Evolutionary conservation across 805 yeast genomes (phyloP), one percentile per base, ranked within the genome.

Genomic region (Ogataea polymorpha): DNA sequence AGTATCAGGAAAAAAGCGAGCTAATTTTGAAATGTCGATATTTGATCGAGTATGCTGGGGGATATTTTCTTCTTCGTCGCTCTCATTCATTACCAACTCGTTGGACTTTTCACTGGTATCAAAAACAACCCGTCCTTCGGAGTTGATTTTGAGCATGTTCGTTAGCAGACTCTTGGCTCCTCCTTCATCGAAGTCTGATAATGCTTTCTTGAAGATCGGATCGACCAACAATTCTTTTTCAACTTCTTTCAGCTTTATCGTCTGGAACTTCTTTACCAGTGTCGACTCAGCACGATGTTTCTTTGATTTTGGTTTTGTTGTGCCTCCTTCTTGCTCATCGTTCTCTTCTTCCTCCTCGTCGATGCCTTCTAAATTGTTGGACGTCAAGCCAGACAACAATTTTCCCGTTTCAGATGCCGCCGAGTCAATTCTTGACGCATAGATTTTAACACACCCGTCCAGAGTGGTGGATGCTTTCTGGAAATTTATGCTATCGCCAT

Each of bases 371-470:
- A 52, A 57, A 9, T 54, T 61, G 8, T 53, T 65, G 4, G 61
- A 48, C 4, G 74, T 65, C 30, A 74, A 60, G 8, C 78, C 78
- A 41, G 77, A 72, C 23, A 75, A 54, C 41, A 91, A 68, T 53
- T 80, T 79, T 2, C 96, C 95, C 0, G 97, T 89, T 54, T 90
- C 97, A 7, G 84, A 81, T 5, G 90, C 95, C 0, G 88, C 95
- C 0, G 96, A 84, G 55, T 90, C 97, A 16, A 91, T 89, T 53
- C 98, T 75, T 12, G 95, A 85, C 10, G 90, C 79, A 59, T 91
- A 91, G 39, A 91, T 87, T 65, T 89, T 89, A 24, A 90, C 91
- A 68, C 97, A 90, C 0, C 97, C 97, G 55, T 90, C 97, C 16
- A 91, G 67, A 1, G 97, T 87, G 3, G 95, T 88, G 0, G 93